Percentiles rank a stretch among this genome's conserved stretches.
Conservation (phyloP, 2,329 filamentous ascomycete genomes). For the Claviceps pazoutovae region DNA sequence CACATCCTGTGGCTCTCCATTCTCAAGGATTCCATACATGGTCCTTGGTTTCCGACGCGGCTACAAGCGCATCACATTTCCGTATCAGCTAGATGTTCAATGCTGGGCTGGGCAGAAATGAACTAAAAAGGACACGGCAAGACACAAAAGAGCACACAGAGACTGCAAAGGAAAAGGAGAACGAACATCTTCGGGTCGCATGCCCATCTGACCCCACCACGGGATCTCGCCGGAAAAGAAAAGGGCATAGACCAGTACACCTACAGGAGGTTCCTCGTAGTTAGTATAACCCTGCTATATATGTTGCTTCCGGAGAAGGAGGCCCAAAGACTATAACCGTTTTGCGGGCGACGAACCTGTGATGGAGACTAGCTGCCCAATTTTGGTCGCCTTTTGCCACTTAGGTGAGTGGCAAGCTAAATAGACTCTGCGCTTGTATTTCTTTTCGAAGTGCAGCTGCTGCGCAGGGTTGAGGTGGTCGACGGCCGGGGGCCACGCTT, state of each 20-base stretch:
- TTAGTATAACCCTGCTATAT: neutral
- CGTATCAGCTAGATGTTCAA: neutral
- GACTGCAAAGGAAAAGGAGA: neutral
- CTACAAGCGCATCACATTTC: conserved; percentile 10
- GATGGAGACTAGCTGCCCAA: conserved; percentile 48
- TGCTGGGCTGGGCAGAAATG: no score
- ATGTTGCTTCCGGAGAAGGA: neutral
- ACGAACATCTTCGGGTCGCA: conserved; percentile 26
- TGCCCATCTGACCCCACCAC: conserved; percentile 29
- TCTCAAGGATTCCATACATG: conserved; percentile 27
- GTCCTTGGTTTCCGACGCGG: conserved; percentile 23
- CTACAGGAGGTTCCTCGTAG: conserved; percentile 9
- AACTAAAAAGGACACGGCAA: no score
- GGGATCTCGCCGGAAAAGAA: conserved; percentile 30
- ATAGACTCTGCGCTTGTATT: conserved; percentile 56
- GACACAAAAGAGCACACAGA: neutral
- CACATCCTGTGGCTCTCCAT: conserved; percentile 26
- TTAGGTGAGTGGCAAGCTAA: conserved; percentile 46
- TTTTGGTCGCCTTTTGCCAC: conserved; percentile 51
- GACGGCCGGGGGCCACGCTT: conserved; percentile 69
- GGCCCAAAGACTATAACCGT: conserved; percentile 28
- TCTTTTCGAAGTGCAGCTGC: conserved; percentile 65
- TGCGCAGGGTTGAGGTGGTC: conserved; percentile 53
- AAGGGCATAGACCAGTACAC: conserved; percentile 21
- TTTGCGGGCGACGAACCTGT: conserved; percentile 36